Percentiles rank a stretch among this genome's conserved stretches.
These are phyloP conservation scores for Fusarium heterosporum DNA, from an alignment of 2,329 filamentous ascomycete species.

Conservation along the genomic window DNA sequence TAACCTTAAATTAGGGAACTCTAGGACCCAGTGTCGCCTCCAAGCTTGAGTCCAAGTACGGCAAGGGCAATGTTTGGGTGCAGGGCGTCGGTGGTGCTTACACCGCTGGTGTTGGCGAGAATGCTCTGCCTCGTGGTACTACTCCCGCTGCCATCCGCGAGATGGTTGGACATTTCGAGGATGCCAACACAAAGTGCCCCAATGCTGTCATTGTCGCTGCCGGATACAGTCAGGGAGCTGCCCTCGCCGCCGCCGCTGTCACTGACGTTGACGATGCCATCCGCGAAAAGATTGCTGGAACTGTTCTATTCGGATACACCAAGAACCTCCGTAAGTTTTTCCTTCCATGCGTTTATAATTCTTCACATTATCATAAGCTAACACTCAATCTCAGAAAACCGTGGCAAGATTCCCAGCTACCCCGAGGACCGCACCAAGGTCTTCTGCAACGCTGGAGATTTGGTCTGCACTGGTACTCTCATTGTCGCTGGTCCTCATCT, in stretches of 20 bases:
- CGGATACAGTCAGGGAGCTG: constrained; percentile 58
- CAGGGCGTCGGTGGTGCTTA: constrained; percentile 60
- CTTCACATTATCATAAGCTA: not conserved
- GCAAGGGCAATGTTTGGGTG: constrained; percentile 51
- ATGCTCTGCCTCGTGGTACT: constrained; percentile 55
- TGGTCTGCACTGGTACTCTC: constrained; percentile 54
- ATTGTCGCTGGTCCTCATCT: constrained; percentile 36
- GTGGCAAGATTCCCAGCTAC: constrained; percentile 54
- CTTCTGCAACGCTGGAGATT: constrained; percentile 54
- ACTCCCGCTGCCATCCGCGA: constrained; percentile 54
- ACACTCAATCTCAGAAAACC: constrained; percentile 39
- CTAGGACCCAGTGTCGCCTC: constrained; percentile 48
- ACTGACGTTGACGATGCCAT: constrained; percentile 48
- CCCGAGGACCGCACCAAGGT: constrained; percentile 51
- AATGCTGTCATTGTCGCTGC: constrained; percentile 57
- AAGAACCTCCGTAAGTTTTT: constrained; percentile 51
- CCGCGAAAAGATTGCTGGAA: constrained; percentile 52
- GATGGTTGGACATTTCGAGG: constrained; percentile 54
- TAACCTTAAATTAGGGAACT: constrained; percentile 41
- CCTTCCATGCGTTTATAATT: not conserved
- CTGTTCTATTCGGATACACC: constrained; percentile 56
- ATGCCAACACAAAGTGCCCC: constrained; percentile 58
- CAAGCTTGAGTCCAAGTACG: constrained; percentile 47
- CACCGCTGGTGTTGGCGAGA: constrained; percentile 51
- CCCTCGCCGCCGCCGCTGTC: constrained; percentile 57